Conservation (phyloP, 331 rosid genomes). For the Malus hybrid region DNA sequence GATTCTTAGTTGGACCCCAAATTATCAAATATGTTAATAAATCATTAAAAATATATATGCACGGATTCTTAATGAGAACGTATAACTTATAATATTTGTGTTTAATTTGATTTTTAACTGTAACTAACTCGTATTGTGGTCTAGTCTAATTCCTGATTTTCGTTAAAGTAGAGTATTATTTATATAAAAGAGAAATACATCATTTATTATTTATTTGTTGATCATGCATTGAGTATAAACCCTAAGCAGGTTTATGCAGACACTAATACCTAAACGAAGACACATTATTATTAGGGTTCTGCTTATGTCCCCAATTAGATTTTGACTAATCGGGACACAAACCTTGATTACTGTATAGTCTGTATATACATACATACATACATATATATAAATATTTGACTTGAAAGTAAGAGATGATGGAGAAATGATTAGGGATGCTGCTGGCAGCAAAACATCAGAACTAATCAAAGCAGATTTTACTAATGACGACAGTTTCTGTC, state of each 20-base stretch:
- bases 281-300: background rate
- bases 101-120: too few relatives aligned
- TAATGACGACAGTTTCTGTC: slow-evolving; percentile 37
- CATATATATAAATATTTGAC: background rate
- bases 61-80: too few relatives aligned
- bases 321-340: slow-evolving; percentile 13
- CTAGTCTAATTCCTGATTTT: too few relatives aligned
- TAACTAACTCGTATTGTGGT: background rate
- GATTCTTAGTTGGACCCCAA: background rate
- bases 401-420: slow-evolving; percentile 30
- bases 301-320: slow-evolving; percentile 7
- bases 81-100: background rate
- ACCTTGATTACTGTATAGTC: slow-evolving; percentile 8
- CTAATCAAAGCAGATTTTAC: slow-evolving; percentile 7
- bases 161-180: too few relatives aligned
- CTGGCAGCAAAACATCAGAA: slow-evolving; percentile 22
- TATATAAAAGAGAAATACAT: too few relatives aligned
- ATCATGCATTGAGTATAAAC: background rate
- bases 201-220: too few relatives aligned
- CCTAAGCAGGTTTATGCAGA: background rate
- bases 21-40: background rate
- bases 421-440: slow-evolving; percentile 53
- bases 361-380: too few relatives aligned
- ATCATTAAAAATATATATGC: too few relatives aligned
- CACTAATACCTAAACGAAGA: background rate